Percentiles rank a stretch among this genome's conserved stretches.
Conservation (phyloP, 768 basidiomycete species). For the Hebeloma cylindrosporum region DNA sequence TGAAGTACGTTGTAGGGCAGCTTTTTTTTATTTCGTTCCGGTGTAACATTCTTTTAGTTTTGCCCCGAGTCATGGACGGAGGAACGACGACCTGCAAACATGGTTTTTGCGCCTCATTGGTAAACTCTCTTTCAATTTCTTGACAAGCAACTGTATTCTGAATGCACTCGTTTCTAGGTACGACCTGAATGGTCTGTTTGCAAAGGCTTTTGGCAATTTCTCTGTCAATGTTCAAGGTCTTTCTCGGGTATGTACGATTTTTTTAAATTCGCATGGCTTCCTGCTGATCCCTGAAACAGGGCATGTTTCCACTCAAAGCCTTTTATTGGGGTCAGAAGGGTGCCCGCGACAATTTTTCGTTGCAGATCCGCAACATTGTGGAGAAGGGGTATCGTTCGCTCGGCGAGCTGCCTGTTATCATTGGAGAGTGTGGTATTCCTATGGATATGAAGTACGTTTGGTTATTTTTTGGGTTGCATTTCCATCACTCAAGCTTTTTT, state of each 20-base stretch:
- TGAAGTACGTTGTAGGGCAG: slow-evolving; percentile 51
- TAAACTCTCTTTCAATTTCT: slow-evolving; percentile 6
- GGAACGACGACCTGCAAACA: slow-evolving; percentile 34
- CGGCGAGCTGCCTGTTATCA: slow-evolving; percentile 79
- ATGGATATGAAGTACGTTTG: slow-evolving; percentile 92
- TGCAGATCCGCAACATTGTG: slow-evolving; percentile 81
- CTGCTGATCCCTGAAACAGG: slow-evolving; percentile 44
- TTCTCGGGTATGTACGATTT: slow-evolving; percentile 58
- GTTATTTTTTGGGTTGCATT: background rate
- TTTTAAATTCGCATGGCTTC: background rate
- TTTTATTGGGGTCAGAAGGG: slow-evolving; percentile 89
- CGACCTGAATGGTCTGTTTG: slow-evolving; percentile 86
- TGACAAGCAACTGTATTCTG: background rate
- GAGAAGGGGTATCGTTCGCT: slow-evolving; percentile 65
- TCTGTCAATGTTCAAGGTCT: slow-evolving; percentile 92
- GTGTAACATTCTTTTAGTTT: slow-evolving; percentile 49
- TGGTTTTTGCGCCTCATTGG: slow-evolving; percentile 43
- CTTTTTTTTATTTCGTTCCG: slow-evolving; percentile 12
- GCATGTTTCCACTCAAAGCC: slow-evolving; percentile 77
- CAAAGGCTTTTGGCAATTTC: slow-evolving; percentile 81
- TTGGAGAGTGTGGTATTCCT: slow-evolving; percentile 93
- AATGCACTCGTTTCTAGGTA: slow-evolving; percentile 64
- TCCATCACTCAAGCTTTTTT: background rate
- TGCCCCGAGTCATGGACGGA: slow-evolving; percentile 78
- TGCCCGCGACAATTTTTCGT: slow-evolving; percentile 75